Base-by-base conservation (phyloP, 495 filamentous ascomycete species). In the Trichoderma reesei region DNA sequence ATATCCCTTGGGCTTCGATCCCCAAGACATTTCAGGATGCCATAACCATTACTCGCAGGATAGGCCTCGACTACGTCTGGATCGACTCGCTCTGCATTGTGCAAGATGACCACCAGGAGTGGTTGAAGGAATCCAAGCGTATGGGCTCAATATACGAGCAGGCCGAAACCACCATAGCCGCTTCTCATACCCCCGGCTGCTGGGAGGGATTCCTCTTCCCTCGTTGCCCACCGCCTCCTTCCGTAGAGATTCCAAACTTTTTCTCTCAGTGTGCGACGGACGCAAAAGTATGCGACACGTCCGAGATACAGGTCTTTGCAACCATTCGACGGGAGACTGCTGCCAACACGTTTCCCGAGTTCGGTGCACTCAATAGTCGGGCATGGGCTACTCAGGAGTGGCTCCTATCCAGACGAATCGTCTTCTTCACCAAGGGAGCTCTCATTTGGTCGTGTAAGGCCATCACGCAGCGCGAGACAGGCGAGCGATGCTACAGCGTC, bases 31-130 rank as follows among this genome's bases (percentile, higher is more conserved):
- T 63, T 33, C 61, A 63, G 26, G 61, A 63, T 20, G 61, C 61
- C 6, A 36, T 63, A 1, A 63, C 61, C n/a, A 41, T 63, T 14
- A n/a, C 41, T 26, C 31, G 38, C 18, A 42, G 20, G 7, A 42
- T 63, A 6, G 61, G 41, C 10, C 37, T 63, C 26, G 37, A 16
- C 7, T 63, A 63, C n/a, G n/a, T 63, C n/a, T 63, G 61, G 61
- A 63, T 63, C 34, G 61, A 63, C 26, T 63, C 61, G n/a, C 61
- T 63, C 2, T 63, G 61, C 41, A 63, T 63, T 36, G 41, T 63
- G 37, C 61, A 63, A 36, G 61, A 63, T 13, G 61, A 63, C 41
- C 51, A 42, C 20, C 20, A 61, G 16, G 60, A 61, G 13, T 61
- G 60, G 60, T 8, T 39, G 7, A 18, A 20, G 20, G 60, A 61